Evolutionary conservation across 305 asterid species (phyloP).

Genomic region (Fraxinus dipetala): DNA sequence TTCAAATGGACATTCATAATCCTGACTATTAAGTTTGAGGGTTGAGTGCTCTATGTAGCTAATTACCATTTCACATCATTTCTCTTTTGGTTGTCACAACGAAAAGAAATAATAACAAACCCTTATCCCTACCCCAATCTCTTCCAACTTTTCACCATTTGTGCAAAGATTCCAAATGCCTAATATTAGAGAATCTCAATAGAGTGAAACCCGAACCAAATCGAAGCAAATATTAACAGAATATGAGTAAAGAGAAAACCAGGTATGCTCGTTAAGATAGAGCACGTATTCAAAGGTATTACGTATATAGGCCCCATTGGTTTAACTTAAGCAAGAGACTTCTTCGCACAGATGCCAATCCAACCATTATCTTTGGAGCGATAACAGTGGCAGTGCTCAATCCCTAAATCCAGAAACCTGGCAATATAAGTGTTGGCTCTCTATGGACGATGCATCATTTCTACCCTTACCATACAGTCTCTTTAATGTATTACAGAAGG

Average conservation of each 20-base stretch:
- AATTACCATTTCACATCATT: neutral
- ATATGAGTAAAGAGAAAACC: neutral
- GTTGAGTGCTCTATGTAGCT: neutral
- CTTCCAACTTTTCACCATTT: neutral
- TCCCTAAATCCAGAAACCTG: neutral
- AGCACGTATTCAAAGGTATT: neutral
- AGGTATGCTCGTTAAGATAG: neutral
- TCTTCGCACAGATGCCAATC: neutral
- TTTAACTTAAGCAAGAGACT: neutral
- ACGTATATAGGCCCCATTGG: neutral
- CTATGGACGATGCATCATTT: neutral
- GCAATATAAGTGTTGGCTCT: neutral
- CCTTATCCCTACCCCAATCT: neutral
- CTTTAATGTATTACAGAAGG: neutral
- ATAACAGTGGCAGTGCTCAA: neutral
- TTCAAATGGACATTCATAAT: neutral
- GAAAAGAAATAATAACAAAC: neutral
- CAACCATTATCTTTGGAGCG: neutral
- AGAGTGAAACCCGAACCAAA: neutral
- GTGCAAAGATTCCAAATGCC: neutral
- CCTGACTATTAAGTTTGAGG: conserved; percentile 3
- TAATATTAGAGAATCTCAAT: neutral
- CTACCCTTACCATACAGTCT: neutral
- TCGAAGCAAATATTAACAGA: neutral
- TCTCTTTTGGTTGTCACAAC: neutral